Evolutionary conservation across 257 asterid species (phyloP).

Genomic region (Solanum clarkiae): DNA sequence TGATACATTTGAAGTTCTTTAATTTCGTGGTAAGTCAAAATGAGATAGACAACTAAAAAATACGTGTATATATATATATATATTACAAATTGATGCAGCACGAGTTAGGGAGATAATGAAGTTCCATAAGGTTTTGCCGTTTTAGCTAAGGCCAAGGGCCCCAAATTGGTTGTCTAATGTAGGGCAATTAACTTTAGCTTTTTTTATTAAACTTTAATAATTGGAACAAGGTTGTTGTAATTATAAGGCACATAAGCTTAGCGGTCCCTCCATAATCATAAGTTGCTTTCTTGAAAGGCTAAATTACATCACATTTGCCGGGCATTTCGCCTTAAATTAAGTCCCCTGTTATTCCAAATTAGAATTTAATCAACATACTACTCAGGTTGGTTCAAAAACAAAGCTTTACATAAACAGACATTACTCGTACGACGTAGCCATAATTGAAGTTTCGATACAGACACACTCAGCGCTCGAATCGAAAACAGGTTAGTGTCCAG

Average conservation of each 20-base stretch:
- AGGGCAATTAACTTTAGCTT: not conserved
- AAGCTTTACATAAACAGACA: not conserved
- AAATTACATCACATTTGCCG: conserved; percentile 1
- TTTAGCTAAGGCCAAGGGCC: not conserved
- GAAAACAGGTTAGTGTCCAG: not conserved
- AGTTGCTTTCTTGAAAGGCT: not conserved
- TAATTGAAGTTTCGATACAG: not conserved
- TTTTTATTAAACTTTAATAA: not conserved
- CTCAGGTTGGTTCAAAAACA: not conserved
- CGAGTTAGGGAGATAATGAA: not conserved
- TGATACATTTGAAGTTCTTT: not conserved
- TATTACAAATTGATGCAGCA: not conserved
- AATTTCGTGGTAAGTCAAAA: not conserved
- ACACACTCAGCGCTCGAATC: not conserved
- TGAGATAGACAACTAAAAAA: not conserved
- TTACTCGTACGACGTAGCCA: not conserved
- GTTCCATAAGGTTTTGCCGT: not conserved
- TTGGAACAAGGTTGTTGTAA: not conserved
- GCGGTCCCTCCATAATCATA: not conserved
- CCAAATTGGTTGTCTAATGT: not conserved
- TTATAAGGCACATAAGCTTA: not conserved
- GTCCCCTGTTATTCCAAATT: not conserved
- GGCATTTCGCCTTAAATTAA: conserved; percentile 24
- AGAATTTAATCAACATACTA: not conserved
- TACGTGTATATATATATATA: not conserved